These are phyloP conservation scores for Camellia sinensis DNA, from an alignment of 148 eudicot genomes.

Conservation along the genomic window DNA sequence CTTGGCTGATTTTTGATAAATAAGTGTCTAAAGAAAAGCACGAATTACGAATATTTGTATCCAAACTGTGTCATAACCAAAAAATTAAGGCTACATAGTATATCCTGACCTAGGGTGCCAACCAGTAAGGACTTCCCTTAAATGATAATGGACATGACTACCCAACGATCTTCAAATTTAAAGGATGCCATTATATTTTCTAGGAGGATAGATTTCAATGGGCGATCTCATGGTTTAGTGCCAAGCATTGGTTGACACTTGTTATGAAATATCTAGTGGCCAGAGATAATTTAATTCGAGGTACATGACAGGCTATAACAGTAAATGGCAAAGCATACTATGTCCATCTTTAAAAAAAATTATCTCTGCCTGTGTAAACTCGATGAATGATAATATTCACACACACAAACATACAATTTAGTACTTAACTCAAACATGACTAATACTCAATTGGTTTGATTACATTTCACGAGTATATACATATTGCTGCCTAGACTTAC, in stretches of 20 bases:
- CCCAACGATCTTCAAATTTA: constrained; percentile 44
- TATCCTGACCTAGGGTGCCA: constrained; percentile 57
- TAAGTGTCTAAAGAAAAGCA: no score
- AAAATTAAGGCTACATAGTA: background rate
- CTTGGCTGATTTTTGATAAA: no score
- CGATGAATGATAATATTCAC: background rate
- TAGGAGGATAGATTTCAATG: background rate
- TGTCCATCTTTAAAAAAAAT: background rate
- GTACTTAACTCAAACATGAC: constrained; percentile 6
- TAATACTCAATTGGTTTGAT: background rate
- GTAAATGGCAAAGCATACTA: background rate
- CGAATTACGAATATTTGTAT: no score
- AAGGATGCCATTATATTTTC: background rate
- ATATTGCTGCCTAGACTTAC: constrained; percentile 43
- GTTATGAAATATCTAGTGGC: no score
- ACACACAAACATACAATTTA: background rate
- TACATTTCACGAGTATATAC: background rate
- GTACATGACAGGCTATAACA: no score
- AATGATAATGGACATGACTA: constrained; percentile 56
- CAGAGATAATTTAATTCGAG: no score
- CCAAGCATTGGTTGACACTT: no score
- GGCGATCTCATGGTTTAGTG: background rate
- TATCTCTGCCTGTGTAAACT: background rate
- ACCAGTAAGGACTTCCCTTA: constrained; percentile 60
- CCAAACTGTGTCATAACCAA: background rate